phyloP scores from a whole-genome alignment of 805 yeast species.

The Metschnikowia sp. region DNA sequence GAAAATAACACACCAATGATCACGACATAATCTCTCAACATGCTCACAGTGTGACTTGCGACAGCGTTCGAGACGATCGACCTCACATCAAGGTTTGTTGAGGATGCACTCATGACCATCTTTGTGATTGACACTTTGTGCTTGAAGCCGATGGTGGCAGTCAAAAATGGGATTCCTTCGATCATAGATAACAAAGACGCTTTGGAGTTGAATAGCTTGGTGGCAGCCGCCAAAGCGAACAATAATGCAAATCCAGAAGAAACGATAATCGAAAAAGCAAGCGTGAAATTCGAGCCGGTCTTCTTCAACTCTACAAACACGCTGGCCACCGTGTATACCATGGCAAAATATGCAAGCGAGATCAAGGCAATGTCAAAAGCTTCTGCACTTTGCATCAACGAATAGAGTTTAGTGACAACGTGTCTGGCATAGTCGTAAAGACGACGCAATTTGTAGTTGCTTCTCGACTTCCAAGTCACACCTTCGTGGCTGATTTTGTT shows the following conservation, averaged over 20 bases:
- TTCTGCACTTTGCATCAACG: slow-evolving; percentile 67
- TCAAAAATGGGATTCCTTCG: slow-evolving; percentile 92
- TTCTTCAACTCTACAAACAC: slow-evolving; percentile 73
- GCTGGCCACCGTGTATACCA: slow-evolving; percentile 77
- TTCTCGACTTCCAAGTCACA: slow-evolving; percentile 59
- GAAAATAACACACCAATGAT: slow-evolving; percentile 68
- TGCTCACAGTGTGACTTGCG: slow-evolving; percentile 42
- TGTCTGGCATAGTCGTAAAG: slow-evolving; percentile 50
- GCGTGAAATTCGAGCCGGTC: slow-evolving; percentile 84
- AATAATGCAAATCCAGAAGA: slow-evolving; percentile 82
- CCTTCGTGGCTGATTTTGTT: slow-evolving; percentile 37
- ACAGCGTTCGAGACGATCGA: slow-evolving; percentile 43
- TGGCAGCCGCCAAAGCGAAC: slow-evolving; percentile 63
- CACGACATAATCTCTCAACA: slow-evolving; percentile 72
- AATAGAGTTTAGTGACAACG: slow-evolving; percentile 37
- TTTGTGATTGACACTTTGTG: slow-evolving; percentile 73
- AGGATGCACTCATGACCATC: slow-evolving; percentile 45
- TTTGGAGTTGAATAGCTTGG: slow-evolving; percentile 51
- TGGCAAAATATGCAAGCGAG: slow-evolving; percentile 76
- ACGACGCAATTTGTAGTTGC: slow-evolving; percentile 52
- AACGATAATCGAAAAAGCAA: slow-evolving; percentile 73
- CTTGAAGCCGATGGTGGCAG: slow-evolving; percentile 88
- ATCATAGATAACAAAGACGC: slow-evolving; percentile 73
- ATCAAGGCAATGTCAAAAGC: slow-evolving; percentile 80
- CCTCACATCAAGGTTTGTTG: slow-evolving; percentile 36